Evolutionary conservation across 1,284 basidiomycete genomes (phyloP), one percentile per base, ranked within the genome.

Genomic region (Microbotryum silenes-acaulis): DNA sequence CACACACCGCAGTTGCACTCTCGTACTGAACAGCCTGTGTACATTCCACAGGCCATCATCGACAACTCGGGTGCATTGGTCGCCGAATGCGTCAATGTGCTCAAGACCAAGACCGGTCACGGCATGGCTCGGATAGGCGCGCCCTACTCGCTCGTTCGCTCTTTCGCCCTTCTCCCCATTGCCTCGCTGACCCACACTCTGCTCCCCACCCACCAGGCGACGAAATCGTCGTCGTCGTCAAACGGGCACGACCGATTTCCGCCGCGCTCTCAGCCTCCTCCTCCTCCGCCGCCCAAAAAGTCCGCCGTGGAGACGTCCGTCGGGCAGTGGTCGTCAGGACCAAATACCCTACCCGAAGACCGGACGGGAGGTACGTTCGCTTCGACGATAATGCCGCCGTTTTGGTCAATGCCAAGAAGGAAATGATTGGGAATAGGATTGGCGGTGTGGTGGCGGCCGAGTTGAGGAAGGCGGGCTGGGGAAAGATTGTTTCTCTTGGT

Each of bases 351-450:
- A 85, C 88, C 12, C 81, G 83, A 49, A 79, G 91, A 72, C 87
- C 91, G n/a, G 91, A 96, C 75, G 92, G 91, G 6, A 82, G 89
- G 16, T 80, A 83, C 67, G 81, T 93, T 72, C 83, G 90, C 55
- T 98, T 98, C 77, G 96, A 98, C 77, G 96, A 98, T 81, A 97
- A 97, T 74, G 96, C 96, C 0, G 93, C 87, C 42, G 92, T 98
- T 1, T 78, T 98, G 33, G 77, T 99, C 64, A 98, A 99, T 78
- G 91, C 91, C 80, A 97, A 97, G 79, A 85, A 87, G 70, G 94
- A 98, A 77, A 91, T 97, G 85, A 75, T 97, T 64, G 94, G 92
- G 8, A 96, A 93, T 62, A 84, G 94, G 71, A 91, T 98, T 67
- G 88, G 88, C 72, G 92, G 94, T 0, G 86, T 94, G 47, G 93